Evolutionary conservation across 2,329 filamentous ascomycete genomes (phyloP), one percentile per base, ranked within the genome.

Genomic region (Fusarium coffeatum): DNA sequence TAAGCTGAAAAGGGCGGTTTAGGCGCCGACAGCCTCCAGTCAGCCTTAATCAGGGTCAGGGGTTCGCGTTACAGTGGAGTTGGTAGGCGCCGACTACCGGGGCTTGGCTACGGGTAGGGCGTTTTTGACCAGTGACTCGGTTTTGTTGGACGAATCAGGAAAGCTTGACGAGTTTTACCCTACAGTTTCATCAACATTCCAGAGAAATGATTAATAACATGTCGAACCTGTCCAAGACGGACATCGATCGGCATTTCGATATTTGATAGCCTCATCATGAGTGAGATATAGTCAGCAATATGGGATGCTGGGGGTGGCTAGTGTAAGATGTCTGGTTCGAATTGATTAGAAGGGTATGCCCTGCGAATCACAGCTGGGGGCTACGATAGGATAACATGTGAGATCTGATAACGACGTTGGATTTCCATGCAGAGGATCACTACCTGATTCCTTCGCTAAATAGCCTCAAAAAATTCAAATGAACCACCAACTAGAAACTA

Each of bases 61-160:
- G 49, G 34, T 42, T 41, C 11, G 12, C 20, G 23, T 22, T 53
- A 27, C n/a, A 28, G 49, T 53, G 49, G 49, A 53, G 16, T 27
- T 25, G 6, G 12, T 22, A 18, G 30, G 34, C 25, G 23, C 10
- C 54, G 61, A 65, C 25, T 46, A n/a, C 41, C 15, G 25, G 34
- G 34, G 13, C 47, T 54, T 60, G 46, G 62, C 46, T 59, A 32
- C 62, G 62, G 62, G 61, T 65, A 60, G 23, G 54, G 61, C 62
- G 41, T 43, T 60, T 16, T 42, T 28, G 23, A 42, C 61, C 49
- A 34, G 13, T 51, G 22, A n/a, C 18, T 13, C 25, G 43, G 23
- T 20, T 28, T 6, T 16, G 27, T 48, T n/a, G 34, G 10, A 23
- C 22, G 22, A 59, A 27, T 59, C 34, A 50, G 43, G 20, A 22